Conservation (phyloP, 768 basidiomycete genomes). For the Amanita exitialis region DNA sequence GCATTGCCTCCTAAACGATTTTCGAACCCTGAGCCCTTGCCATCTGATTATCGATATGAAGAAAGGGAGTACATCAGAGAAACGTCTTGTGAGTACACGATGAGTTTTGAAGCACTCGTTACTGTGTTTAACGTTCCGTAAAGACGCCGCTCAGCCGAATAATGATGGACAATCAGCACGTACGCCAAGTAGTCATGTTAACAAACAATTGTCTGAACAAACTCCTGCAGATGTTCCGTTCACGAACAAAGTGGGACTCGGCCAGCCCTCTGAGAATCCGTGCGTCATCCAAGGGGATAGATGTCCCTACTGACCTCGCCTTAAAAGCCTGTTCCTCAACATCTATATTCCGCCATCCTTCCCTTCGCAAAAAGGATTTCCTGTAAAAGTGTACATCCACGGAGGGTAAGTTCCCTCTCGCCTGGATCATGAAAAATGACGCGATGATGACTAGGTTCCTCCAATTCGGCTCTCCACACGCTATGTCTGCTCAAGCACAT, state of each 20-base stretch:
- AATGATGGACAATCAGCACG: conserved; percentile 58
- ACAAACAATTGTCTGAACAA: neutral
- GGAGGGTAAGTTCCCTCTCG: conserved; percentile 42
- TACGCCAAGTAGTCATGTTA: conserved; percentile 11
- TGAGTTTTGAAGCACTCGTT: neutral
- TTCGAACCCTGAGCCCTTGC: conserved; percentile 49
- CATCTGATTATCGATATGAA: conserved; percentile 44
- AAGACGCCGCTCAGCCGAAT: conserved; percentile 52
- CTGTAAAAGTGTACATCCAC: conserved; percentile 70
- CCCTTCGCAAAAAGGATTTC: conserved; percentile 32
- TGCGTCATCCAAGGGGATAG: conserved; percentile 19
- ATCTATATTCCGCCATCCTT: conserved; percentile 50
- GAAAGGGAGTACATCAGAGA: conserved; percentile 53
- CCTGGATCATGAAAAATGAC: neutral
- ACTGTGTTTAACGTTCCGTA: neutral
- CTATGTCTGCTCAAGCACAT: conserved; percentile 50
- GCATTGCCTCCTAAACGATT: conserved; percentile 58
- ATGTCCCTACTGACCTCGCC: neutral
- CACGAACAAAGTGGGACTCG: conserved; percentile 55
- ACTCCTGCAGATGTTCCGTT: conserved; percentile 24
- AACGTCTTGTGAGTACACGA: conserved; percentile 28
- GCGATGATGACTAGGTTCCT: conserved; percentile 39
- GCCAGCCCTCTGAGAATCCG: conserved; percentile 65
- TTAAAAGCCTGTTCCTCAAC: conserved; percentile 50
- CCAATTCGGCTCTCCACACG: conserved; percentile 71